These are phyloP conservation scores for Aureobasidium musti DNA, from an alignment of 2,329 filamentous ascomycete genomes.

Conservation along the genomic window DNA sequence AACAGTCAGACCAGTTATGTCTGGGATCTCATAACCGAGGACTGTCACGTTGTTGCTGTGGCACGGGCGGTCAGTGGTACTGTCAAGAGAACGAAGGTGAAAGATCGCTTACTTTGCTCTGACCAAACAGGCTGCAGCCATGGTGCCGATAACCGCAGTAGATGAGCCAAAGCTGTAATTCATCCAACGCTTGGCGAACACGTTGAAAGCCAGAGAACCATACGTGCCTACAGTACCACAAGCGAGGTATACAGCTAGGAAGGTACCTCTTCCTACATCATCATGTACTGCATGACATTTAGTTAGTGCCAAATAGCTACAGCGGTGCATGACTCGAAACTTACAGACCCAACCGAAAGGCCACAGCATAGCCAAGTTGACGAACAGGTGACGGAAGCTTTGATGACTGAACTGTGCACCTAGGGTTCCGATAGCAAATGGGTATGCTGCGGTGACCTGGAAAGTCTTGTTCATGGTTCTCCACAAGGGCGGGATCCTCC, in stretches of 20 bases:
- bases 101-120: constrained; percentile 29
- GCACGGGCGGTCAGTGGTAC: constrained; percentile 3
- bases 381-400: constrained; percentile 58
- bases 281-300: constrained; percentile 59
- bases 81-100: neutral
- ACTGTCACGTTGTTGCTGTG: constrained; percentile 36
- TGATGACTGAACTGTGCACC: constrained; percentile 72
- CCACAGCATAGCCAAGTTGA: constrained; percentile 67
- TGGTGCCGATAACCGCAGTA: constrained; percentile 63
- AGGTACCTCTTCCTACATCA: constrained; percentile 67
- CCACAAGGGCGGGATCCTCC: constrained; percentile 68
- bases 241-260: constrained; percentile 66
- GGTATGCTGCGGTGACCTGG: constrained; percentile 64
- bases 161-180: constrained; percentile 66
- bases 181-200: constrained; percentile 48
- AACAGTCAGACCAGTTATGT: constrained; percentile 42
- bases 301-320: neutral
- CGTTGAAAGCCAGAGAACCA: constrained; percentile 55
- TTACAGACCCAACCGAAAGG: constrained; percentile 63
- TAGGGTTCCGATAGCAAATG: constrained; percentile 62
- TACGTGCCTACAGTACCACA: constrained; percentile 62
- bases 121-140: constrained; percentile 58
- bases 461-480: constrained; percentile 67
- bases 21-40: constrained; percentile 39
- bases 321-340: constrained; percentile 27